Evolutionary conservation across 192 early-diverging fungal genomes (phyloP).

Genomic region (Backusella luteola): DNA sequence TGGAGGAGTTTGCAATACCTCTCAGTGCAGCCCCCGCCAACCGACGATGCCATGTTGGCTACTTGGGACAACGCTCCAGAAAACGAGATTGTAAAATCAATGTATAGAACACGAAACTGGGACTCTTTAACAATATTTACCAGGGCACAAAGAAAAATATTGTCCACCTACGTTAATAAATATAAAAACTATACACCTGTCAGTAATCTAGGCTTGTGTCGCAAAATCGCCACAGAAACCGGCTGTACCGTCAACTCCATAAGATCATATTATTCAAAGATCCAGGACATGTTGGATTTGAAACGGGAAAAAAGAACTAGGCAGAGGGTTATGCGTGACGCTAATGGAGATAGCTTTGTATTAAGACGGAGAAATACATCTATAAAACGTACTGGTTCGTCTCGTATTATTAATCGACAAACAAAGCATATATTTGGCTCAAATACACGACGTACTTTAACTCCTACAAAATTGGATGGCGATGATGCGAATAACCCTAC

Average conservation of each 20-base stretch:
- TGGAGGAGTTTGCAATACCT: constrained; percentile 13
- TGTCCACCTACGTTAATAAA: background rate
- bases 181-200: constrained; percentile 4
- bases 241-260: background rate
- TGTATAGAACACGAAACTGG: constrained; percentile 12
- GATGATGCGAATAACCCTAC: background rate
- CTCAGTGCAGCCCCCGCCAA: background rate
- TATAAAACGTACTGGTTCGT: background rate
- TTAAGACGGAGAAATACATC: background rate
- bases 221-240: background rate
- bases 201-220: background rate
- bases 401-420: background rate
- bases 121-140: background rate
- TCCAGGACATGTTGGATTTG: background rate
- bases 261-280: constrained; percentile 12
- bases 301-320: background rate
- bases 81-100: background rate
- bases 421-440: constrained; percentile 1
- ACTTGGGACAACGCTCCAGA: background rate
- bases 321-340: background rate
- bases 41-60: background rate
- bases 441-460: background rate
- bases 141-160: background rate
- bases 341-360: background rate
- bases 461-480: background rate